Conservation (phyloP, 768 basidiomycete species). For the Tricholoma flavovirens region DNA sequence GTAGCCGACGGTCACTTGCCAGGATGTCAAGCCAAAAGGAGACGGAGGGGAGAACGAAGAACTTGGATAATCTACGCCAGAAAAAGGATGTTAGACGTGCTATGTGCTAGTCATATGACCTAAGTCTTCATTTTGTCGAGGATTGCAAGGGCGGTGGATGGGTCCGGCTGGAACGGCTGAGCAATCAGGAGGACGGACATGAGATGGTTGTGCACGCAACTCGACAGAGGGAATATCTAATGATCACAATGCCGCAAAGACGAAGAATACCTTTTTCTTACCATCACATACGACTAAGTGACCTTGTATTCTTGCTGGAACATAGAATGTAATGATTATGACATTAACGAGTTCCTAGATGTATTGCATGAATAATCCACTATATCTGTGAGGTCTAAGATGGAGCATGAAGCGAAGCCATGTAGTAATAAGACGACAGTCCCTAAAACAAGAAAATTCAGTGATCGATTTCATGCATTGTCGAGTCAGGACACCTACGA, state of each 20-base stretch:
- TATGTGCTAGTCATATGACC: too few relatives aligned
- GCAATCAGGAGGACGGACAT: not conserved
- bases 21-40: constrained; percentile 19
- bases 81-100: constrained; percentile 23
- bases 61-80: constrained; percentile 22
- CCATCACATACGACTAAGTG: not conserved
- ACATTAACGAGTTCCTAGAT: not conserved
- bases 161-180: not conserved
- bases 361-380: not conserved
- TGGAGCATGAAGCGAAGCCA: not conserved
- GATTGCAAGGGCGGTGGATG: not conserved
- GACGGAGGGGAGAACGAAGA: constrained; percentile 26
- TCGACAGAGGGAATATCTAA: not conserved
- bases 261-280: not conserved
- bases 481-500: not conserved
- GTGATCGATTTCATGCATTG: not conserved
- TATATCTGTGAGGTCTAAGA: not conserved
- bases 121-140: not conserved
- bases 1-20: not conserved
- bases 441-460: not conserved
- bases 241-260: not conserved
- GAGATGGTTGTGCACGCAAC: not conserved
- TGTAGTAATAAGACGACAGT: not conserved
- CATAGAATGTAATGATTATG: not conserved
- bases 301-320: not conserved